These are phyloP conservation scores for Heterobasidion parviporum DNA, from an alignment of 1,284 basidiomycete species.

Conservation along the genomic window DNA sequence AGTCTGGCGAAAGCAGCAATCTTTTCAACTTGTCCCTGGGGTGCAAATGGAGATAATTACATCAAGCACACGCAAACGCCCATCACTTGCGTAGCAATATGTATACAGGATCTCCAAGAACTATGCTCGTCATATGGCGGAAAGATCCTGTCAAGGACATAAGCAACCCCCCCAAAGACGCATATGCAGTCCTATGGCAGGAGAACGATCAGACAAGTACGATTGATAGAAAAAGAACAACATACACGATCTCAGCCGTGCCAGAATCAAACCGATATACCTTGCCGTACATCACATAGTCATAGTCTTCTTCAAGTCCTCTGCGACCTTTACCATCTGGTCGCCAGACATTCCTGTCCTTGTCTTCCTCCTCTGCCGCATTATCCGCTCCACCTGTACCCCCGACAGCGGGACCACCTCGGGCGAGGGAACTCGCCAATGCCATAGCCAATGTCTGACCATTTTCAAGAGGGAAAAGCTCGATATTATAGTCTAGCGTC, in stretches of 20 bases:
- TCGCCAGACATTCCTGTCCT: conserved; percentile 78
- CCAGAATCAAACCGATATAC: conserved; percentile 96
- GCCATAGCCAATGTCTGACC: conserved; percentile 81
- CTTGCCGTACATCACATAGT: conserved; percentile 99
- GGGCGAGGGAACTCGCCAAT: conserved; percentile 76
- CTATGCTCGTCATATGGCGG: conserved; percentile 88
- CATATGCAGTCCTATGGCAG: conserved; percentile 76
- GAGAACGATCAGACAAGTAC: conserved; percentile 4
- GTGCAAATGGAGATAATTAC: not conserved
- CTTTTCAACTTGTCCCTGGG: too few species aligned
- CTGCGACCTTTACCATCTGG: conserved; percentile 81
- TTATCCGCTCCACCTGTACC: conserved; percentile 29
- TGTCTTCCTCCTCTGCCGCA: conserved; percentile 49
- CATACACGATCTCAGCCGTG: conserved; percentile 74
- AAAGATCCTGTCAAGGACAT: conserved; percentile 93
- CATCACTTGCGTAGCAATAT: conserved; percentile 76
- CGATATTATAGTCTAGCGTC: conserved; percentile 86
- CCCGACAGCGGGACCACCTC: conserved; percentile 39
- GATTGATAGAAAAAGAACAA: conserved; percentile 11
- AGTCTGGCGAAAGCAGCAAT: too few species aligned
- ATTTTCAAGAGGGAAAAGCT: conserved; percentile 68
- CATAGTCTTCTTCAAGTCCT: conserved; percentile 93
- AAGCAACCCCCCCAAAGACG: conserved; percentile 93
- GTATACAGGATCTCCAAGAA: conserved; percentile 90
- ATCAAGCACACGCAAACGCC: not conserved